A percentile compares a stretch with the other conserved stretches of the same genome.
Conservation (phyloP, 2,329 filamentous ascomycete genomes). For the Sporothrix sp. region DNA sequence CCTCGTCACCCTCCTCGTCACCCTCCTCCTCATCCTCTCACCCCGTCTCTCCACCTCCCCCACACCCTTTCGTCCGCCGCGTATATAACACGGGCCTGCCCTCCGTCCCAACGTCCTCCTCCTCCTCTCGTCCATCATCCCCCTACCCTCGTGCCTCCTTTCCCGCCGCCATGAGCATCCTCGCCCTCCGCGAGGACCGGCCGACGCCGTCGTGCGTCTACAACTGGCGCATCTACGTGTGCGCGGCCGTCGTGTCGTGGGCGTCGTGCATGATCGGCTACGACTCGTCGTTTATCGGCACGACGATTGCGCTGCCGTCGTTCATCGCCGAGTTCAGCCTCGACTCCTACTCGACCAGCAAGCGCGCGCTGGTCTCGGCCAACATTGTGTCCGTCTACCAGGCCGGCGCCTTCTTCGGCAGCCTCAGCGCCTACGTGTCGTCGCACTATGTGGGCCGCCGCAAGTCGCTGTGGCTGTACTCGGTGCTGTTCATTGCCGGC, state of each 20-base stretch:
- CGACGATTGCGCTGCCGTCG: slow-evolving; percentile 59
- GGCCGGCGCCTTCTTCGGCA: slow-evolving; percentile 74
- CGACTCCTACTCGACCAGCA: slow-evolving; percentile 32
- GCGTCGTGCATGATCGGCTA: slow-evolving; percentile 49
- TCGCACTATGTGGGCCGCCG: slow-evolving; percentile 60
- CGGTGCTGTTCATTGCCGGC: slow-evolving; percentile 57
- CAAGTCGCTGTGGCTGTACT: slow-evolving; percentile 52
- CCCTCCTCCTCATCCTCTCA: background rate
- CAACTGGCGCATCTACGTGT: slow-evolving; percentile 51
- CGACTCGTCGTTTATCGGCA: slow-evolving; percentile 71
- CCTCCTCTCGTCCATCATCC: background rate
- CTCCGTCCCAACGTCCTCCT: background rate
- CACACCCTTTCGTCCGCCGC: too few species aligned
- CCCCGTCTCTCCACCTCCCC: too few species aligned
- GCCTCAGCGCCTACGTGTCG: slow-evolving; percentile 56
- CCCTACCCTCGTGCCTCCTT: background rate
- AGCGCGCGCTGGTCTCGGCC: slow-evolving; percentile 52
- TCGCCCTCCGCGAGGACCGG: slow-evolving; percentile 45
- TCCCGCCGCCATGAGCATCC: slow-evolving; percentile 26
- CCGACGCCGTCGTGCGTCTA: slow-evolving; percentile 48
- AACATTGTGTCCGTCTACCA: slow-evolving; percentile 79
- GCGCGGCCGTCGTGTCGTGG: slow-evolving; percentile 44
- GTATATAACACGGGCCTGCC: too few species aligned
- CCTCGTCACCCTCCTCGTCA: background rate
- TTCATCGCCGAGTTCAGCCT: slow-evolving; percentile 63